Evolutionary conservation across 2,329 filamentous ascomycete genomes (phyloP).

Genomic region (Apiospora koreana): DNA sequence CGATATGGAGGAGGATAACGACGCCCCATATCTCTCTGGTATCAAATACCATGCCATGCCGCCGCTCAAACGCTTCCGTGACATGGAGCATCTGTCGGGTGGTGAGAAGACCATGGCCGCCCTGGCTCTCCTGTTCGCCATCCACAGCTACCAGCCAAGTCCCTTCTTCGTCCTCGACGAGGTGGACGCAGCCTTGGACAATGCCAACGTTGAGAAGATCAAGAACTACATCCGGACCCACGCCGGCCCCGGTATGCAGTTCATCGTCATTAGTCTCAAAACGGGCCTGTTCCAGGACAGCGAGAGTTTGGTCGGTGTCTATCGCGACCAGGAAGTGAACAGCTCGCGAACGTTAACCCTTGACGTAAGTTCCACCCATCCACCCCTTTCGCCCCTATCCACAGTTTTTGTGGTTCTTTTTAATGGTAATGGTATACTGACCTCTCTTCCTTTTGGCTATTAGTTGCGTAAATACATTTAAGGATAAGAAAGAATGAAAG

Average conservation of each 20-base stretch:
- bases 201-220: conserved; percentile 94
- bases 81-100: conserved; percentile 97
- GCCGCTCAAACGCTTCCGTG: conserved; percentile 94
- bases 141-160: conserved; percentile 92
- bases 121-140: conserved; percentile 91
- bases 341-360: conserved; percentile 88
- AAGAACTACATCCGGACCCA: conserved; percentile 96
- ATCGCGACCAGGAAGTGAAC: conserved; percentile 91
- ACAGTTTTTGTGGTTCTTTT: neutral
- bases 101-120: conserved; percentile 99
- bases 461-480: conserved; percentile 16
- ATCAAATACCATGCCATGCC: conserved; percentile 99
- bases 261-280: conserved; percentile 97
- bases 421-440: conserved; percentile 6
- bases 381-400: too few relatives aligned
- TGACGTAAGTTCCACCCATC: conserved; percentile 70
- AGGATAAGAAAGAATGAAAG: neutral
- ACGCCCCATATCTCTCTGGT: conserved; percentile 91
- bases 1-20: conserved; percentile 90
- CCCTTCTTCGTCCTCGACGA: conserved; percentile 99
- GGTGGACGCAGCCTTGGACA: conserved; percentile 96
- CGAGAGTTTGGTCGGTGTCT: conserved; percentile 93
- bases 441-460: neutral
- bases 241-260: conserved; percentile 96
- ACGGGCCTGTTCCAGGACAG: conserved; percentile 94